Evolutionary conservation across 78 protist genomes (phyloP).

Genomic region (Cavenderia fasciculata): DNA sequence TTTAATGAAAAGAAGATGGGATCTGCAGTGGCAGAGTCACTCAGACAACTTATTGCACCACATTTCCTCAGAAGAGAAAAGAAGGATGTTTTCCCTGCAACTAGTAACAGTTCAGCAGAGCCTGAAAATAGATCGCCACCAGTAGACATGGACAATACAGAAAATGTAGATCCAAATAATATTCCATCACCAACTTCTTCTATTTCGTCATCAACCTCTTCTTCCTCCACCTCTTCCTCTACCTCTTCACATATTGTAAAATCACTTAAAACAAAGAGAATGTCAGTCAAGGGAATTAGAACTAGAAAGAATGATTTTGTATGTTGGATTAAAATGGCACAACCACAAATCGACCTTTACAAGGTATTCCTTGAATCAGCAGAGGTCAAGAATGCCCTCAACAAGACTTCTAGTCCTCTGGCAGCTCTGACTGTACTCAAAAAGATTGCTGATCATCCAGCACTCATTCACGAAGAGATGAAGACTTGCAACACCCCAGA

Average conservation of each 20-base stretch:
- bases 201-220: neutral
- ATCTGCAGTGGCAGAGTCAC: constrained; percentile 61
- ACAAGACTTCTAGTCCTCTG: constrained; percentile 67
- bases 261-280: neutral
- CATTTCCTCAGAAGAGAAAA: constrained; percentile 89
- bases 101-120: too few species aligned
- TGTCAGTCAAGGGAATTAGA: constrained; percentile 31
- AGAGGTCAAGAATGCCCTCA: constrained; percentile 60
- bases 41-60: constrained; percentile 72
- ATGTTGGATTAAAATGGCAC: constrained; percentile 80
- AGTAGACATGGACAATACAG: neutral
- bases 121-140: neutral
- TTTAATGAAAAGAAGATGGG: constrained; percentile 17
- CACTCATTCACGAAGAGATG: constrained; percentile 48
- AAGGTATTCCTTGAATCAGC: constrained; percentile 46
- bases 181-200: neutral
- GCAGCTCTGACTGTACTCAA: constrained; percentile 82
- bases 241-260: too few species aligned
- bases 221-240: too few species aligned
- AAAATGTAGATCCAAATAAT: neutral
- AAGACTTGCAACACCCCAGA: neutral
- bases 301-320: constrained; percentile 81
- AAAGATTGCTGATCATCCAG: constrained; percentile 85
- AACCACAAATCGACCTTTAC: constrained; percentile 76
- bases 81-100: constrained; percentile 46